phyloP scores from a whole-genome alignment of 495 filamentous ascomycete species.

The Aspergillus bridgeri region DNA sequence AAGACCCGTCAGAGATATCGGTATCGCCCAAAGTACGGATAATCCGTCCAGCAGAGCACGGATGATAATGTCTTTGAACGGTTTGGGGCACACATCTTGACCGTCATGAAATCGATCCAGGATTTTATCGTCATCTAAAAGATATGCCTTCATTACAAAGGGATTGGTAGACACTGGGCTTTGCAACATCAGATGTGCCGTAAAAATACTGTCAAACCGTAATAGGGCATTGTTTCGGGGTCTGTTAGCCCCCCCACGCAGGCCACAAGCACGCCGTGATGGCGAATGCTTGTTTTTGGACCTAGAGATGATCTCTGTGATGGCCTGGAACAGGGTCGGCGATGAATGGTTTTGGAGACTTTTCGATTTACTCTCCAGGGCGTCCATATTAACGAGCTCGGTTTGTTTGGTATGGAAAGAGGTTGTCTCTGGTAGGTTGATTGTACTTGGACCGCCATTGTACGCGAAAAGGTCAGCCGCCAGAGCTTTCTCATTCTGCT shows the following conservation, averaged over 20 bases:
- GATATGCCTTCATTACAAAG: neutral
- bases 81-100: neutral
- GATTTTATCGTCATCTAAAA: neutral
- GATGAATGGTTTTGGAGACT: neutral
- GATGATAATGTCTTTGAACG: neutral
- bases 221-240: neutral
- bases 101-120: neutral
- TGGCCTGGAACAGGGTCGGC: neutral
- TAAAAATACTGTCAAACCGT: neutral
- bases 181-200: neutral
- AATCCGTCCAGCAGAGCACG: neutral
- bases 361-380: no score
- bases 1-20: constrained; percentile 4
- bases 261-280: neutral
- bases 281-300: neutral
- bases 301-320: neutral
- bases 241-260: neutral
- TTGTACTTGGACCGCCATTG: neutral
- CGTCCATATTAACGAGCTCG: no score
- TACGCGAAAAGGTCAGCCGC: neutral
- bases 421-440: neutral
- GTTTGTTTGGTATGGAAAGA: neutral
- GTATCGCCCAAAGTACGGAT: constrained; percentile 4
- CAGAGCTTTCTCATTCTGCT: neutral
- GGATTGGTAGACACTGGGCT: neutral